A percentile compares a stretch with the other conserved stretches of the same genome.
These are phyloP conservation scores for Mycena sanguinolenta DNA, from an alignment of 768 basidiomycete species.

Conservation along the genomic window DNA sequence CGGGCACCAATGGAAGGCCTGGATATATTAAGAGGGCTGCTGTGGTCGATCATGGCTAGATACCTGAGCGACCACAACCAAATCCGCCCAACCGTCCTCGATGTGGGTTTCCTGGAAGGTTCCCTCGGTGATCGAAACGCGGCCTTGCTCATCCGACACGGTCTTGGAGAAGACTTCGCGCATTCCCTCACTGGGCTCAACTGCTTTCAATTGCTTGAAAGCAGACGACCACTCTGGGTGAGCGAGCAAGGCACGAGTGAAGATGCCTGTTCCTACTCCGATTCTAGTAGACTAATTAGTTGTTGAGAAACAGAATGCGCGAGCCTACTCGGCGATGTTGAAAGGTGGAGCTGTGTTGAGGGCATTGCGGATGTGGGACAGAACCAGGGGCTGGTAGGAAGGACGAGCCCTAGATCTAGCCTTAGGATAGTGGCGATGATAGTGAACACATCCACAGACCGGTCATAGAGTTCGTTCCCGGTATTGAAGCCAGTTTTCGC, in stretches of 20 bases:
- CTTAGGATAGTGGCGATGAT: not conserved
- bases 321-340: conserved; percentile 78
- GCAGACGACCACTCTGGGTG: conserved; percentile 66
- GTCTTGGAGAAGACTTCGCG: conserved; percentile 74
- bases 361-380: conserved; percentile 70
- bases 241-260: conserved; percentile 84
- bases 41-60: conserved; percentile 7
- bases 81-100: conserved; percentile 78
- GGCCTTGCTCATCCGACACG: conserved; percentile 58
- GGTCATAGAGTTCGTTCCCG: conserved; percentile 87
- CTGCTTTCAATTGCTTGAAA: conserved; percentile 70
- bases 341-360: conserved; percentile 55
- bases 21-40: conserved; percentile 9
- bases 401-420: conserved; percentile 77
- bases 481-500: conserved; percentile 82
- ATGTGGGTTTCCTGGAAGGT: conserved; percentile 77
- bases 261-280: conserved; percentile 90
- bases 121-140: conserved; percentile 70
- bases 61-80: conserved; percentile 85
- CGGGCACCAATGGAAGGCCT: conserved; percentile 97
- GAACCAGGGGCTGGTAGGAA: conserved; percentile 77
- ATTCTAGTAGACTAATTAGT: conserved; percentile 59
- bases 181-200: conserved; percentile 94
- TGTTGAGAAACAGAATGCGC: not conserved
- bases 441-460: conserved; percentile 52